Base-by-base conservation (phyloP, 805 yeast genomes). In the Nakazawaea ishiwadae region DNA sequence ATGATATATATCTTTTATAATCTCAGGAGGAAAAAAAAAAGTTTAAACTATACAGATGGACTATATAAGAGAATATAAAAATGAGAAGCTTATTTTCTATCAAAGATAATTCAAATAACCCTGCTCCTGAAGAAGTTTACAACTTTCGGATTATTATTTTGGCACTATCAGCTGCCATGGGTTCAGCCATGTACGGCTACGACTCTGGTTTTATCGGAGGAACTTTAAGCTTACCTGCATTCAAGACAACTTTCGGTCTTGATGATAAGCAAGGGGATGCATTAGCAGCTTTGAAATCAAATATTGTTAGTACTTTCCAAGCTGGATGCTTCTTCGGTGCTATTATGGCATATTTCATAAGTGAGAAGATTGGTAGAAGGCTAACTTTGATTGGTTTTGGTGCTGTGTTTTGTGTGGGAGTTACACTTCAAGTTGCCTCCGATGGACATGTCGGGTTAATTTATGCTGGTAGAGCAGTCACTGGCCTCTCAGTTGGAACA, bases 151-250 rank as follows among this genome's bases (percentile, higher is more conserved):
- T 75, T 32, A 65, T 65, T 30, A 43, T 61, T 18, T 57, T 68
- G 39, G 73, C 77, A 15, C 48, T 71, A 23, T 60, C 71, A 11
- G 73, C 75, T 5, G 67, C 73, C 2, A 59, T 69, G 32, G 78
- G 73, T 8, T 75, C 79, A 10, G 59, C 70, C 21, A 65, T 71
- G 45, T 71, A 73, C 42, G 80, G 80, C 10, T 75, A 75, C 52
- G 81, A 75, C 50, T 68, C 77, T 30, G 78, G 78, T 4, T 74
- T 72, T 53, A 71, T 74, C 35, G 80, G 79, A 9, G 73, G 76
- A 11, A 69, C 77, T 4, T 66, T 72, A 14, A 55, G 72, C 1
- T 55, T 75, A 35, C 56, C 53, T 5, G 66, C 76, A 3, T 75
- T 75, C 52, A 51, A 59, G 41, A 40, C 47, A 3, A 75, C 69